A percentile compares a stretch with the other conserved stretches of the same genome.
Conservation (phyloP, 495 filamentous ascomycete species). For the Hyaloscypha finlandica region DNA sequence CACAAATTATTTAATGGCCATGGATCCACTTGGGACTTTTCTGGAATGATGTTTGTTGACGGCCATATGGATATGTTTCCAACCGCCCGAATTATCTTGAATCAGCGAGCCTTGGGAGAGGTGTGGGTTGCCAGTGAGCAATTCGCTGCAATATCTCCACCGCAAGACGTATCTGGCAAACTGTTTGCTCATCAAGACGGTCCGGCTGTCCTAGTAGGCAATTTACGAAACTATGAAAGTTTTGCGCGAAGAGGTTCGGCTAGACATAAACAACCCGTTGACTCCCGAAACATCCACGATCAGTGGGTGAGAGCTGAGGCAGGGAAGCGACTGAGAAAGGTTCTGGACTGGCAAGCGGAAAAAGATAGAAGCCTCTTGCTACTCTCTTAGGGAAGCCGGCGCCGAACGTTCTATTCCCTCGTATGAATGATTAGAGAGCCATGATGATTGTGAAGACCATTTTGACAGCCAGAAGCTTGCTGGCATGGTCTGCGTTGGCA, state of each 20-base stretch:
- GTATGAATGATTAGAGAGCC: neutral
- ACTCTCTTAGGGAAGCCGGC: neutral
- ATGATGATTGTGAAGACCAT: neutral
- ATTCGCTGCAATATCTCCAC: constrained; percentile 26
- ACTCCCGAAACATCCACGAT: neutral
- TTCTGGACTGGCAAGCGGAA: neutral
- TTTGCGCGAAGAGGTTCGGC: neutral
- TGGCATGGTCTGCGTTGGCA: neutral
- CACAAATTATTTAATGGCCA: constrained; percentile 33
- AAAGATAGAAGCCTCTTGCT: neutral
- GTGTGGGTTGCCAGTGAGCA: constrained; percentile 21
- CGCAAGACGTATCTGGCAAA: constrained; percentile 16
- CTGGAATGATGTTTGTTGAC: constrained; percentile 33
- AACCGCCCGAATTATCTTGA: constrained; percentile 36
- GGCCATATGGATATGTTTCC: constrained; percentile 42
- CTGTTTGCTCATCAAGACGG: constrained; percentile 8
- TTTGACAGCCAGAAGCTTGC: neutral
- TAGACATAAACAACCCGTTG: neutral
- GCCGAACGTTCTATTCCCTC: neutral
- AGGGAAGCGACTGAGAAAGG: neutral
- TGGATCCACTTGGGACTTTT: constrained; percentile 31
- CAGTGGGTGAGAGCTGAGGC: constrained; percentile 7
- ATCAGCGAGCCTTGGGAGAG: constrained; percentile 27
- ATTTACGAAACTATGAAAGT: neutral
- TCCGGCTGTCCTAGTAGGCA: neutral